Conservation (phyloP, 495 filamentous ascomycete species). For the Trichoderma gamsii region DNA sequence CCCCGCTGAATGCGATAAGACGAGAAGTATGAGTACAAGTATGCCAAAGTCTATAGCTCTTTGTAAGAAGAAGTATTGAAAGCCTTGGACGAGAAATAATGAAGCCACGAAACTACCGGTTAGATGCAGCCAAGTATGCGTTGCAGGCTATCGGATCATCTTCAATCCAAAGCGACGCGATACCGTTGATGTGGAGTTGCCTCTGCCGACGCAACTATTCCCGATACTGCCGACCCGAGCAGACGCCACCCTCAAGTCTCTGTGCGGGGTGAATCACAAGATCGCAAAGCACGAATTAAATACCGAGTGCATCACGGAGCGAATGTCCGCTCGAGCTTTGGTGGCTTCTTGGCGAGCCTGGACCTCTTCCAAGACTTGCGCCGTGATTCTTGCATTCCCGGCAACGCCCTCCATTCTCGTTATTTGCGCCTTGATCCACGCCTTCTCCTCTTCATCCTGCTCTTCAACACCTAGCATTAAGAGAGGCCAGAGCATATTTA, state of each 20-base stretch:
- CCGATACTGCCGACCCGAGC: slow-evolving; percentile 9
- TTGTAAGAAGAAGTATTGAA: no score
- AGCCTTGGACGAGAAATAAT: no score
- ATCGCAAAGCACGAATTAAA: slow-evolving; percentile 35
- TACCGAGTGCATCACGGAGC: slow-evolving; percentile 32
- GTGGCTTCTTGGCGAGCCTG: slow-evolving; percentile 33
- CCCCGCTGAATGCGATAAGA: no score
- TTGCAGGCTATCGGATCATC: neutral
- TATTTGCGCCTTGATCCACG: slow-evolving; percentile 36
- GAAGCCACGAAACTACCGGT: no score
- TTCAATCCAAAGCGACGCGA: neutral
- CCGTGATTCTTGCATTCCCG: slow-evolving; percentile 35
- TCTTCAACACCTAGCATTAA: slow-evolving; percentile 41
- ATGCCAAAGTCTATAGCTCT: no score
- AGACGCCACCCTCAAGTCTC: neutral
- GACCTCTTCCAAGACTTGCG: slow-evolving; percentile 37
- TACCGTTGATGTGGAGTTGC: neutral
- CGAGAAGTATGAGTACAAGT: no score
- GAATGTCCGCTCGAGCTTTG: slow-evolving; percentile 37
- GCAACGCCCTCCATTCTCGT: slow-evolving; percentile 35
- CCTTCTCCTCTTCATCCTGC: slow-evolving; percentile 30
- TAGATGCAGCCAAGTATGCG: neutral
- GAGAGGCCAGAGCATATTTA: slow-evolving; percentile 39
- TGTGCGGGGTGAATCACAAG: slow-evolving; percentile 23
- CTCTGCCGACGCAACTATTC: neutral